A percentile compares a stretch with the other conserved stretches of the same genome.
phyloP scores from a whole-genome alignment of 75 land plant genomes.

The Chamaecyparis obtusa region DNA sequence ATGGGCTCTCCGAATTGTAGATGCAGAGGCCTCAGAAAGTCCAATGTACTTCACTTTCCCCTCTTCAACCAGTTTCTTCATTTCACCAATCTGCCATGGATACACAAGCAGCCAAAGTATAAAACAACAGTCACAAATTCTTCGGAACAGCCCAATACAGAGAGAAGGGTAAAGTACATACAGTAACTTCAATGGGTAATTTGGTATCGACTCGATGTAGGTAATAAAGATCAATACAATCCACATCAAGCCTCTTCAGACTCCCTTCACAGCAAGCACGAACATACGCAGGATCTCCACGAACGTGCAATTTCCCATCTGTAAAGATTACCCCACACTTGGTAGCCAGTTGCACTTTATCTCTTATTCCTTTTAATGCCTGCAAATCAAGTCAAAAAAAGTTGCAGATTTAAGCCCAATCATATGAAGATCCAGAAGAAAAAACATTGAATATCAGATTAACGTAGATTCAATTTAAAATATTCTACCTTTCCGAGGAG shows the following conservation, averaged over 20 bases:
- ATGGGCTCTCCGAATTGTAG: slow-evolving; percentile 62
- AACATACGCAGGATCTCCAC: slow-evolving; percentile 45
- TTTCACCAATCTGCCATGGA: slow-evolving; percentile 56
- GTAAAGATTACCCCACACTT: slow-evolving; percentile 38
- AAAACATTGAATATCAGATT: neutral
- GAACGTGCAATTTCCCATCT: slow-evolving; percentile 6
- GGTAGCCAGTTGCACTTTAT: slow-evolving; percentile 56
- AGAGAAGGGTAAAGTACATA: slow-evolving; percentile 11
- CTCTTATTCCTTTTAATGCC: slow-evolving; percentile 53
- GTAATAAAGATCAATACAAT: slow-evolving; percentile 71
- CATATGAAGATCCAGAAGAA: neutral
- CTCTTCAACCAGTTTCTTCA: slow-evolving; percentile 76
- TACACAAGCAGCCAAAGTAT: slow-evolving; percentile 18
- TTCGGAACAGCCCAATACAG: no score
- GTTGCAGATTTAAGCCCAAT: neutral
- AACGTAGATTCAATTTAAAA: neutral
- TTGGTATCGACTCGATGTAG: slow-evolving; percentile 43
- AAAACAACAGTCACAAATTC: no score
- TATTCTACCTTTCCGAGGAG: slow-evolving; percentile 38
- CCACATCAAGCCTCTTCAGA: slow-evolving; percentile 52
- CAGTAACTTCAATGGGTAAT: slow-evolving; percentile 53
- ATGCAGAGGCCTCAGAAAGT: slow-evolving; percentile 59
- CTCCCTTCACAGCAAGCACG: slow-evolving; percentile 59
- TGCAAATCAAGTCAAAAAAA: slow-evolving; percentile 9
- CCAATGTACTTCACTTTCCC: slow-evolving; percentile 75